These are phyloP conservation scores for Fonsecaea nubica DNA, from an alignment of 2,329 filamentous ascomycete genomes.

Conservation along the genomic window DNA sequence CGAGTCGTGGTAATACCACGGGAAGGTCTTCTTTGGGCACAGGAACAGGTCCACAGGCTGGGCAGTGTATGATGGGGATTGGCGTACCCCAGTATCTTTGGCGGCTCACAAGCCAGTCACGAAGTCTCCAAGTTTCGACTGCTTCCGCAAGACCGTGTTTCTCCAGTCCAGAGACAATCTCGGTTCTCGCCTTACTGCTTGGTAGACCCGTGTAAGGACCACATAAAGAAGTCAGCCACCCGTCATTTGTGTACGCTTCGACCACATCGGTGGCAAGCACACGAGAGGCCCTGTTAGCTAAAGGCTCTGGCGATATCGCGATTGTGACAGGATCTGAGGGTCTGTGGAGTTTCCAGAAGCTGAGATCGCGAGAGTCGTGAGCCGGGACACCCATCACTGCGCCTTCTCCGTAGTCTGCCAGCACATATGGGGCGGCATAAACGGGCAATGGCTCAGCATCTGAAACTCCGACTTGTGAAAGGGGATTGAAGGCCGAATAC, in stretches of 20 bases:
- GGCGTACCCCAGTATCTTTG: constrained; percentile 92
- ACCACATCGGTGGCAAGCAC: constrained; percentile 46
- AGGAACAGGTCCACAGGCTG: constrained; percentile 75
- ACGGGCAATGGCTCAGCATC: constrained; percentile 69
- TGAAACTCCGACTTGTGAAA: constrained; percentile 61
- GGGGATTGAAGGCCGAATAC: constrained; percentile 69
- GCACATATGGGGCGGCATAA: constrained; percentile 82
- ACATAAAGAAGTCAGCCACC: constrained; percentile 70
- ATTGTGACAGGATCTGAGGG: constrained; percentile 65
- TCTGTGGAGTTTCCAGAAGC: constrained; percentile 76
- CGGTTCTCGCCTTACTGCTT: constrained; percentile 67
- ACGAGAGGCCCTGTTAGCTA: constrained; percentile 43
- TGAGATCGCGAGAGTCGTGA: constrained; percentile 78
- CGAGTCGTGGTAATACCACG: constrained; percentile 73
- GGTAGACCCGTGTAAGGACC: constrained; percentile 68
- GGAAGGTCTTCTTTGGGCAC: constrained; percentile 79
- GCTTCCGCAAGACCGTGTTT: constrained; percentile 63
- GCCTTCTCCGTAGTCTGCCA: constrained; percentile 83
- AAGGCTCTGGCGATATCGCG: constrained; percentile 60
- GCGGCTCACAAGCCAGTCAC: constrained; percentile 91
- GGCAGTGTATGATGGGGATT: constrained; percentile 86
- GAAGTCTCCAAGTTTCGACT: constrained; percentile 77
- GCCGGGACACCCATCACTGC: constrained; percentile 92
- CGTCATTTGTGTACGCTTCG: constrained; percentile 67
- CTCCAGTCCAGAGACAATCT: constrained; percentile 63